Evolutionary conservation across 2,329 filamentous ascomycete genomes (phyloP), one percentile per base, ranked within the genome.

Genomic region (Didymella keratinophila): DNA sequence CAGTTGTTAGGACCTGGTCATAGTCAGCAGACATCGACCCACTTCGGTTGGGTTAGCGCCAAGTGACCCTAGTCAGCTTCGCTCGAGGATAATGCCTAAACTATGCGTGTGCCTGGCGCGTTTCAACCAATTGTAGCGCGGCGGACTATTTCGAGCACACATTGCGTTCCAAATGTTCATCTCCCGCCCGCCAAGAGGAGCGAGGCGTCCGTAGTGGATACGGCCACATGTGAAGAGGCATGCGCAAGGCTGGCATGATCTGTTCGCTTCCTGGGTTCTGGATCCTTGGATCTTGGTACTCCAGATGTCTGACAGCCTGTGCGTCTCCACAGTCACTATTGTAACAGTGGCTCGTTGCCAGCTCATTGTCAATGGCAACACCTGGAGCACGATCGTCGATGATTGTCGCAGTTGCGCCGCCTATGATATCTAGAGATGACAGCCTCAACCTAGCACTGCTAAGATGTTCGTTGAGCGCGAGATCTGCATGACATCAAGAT

Each of bases 91-190:
- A 45, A 25, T 34, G 44, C 25, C 56, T 46, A 58, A 54, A 45
- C 10, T 25, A 47, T 50, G 45, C 34, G 12, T 42, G 56, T 54
- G 36, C 56, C 50, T 58, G 50, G 56, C 32, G 39, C 41, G 56
- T 58, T 58, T 58, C 56, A 58, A 25, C 51, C 51, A 58, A 58
- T 58, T 4, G 50, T 50, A 45, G 43, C 25, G 14, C 21, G 3
- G 12, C 50, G 34, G 50, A 28, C 51, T 58, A 54, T 58, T 58
- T 54, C 25, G 20, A 28, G 51, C 41, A 46, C 45, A 6, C 21
- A 14, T 18, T 50, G 21, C 30, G 21, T 25, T 12, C 44, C 23
- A 41, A 45, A 16, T 42, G 56, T 43, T 45, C 39, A 50, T 58
- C 56, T 53, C 56, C 50, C 56, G 56, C 44, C 18, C 23, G 39